A percentile compares a stretch with the other conserved stretches of the same genome.
phyloP scores from a whole-genome alignment of 768 basidiomycete species.

The Calocybe gangraenosa region DNA sequence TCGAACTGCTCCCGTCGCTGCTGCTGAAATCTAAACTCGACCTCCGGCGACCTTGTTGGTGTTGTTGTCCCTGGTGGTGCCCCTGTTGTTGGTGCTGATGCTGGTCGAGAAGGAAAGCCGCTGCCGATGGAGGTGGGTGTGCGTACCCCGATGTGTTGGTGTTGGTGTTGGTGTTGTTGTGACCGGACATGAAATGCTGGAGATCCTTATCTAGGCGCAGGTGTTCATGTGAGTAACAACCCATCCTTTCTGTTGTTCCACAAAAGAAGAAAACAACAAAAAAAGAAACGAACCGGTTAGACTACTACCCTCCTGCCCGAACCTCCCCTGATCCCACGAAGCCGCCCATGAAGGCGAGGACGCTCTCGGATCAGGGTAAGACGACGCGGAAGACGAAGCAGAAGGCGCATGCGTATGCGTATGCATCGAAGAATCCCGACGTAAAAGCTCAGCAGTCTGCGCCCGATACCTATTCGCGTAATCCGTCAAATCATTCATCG shows the following conservation, averaged over 20 bases:
- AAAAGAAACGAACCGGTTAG: not conserved
- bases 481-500: constrained; percentile 27
- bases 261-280: not conserved
- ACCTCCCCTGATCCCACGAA: not conserved
- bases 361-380: not conserved
- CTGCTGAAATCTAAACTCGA: constrained; percentile 27
- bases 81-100: constrained; percentile 15
- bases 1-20: constrained; percentile 39
- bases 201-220: not conserved
- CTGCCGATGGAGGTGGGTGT: too few species aligned
- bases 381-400: too few species aligned
- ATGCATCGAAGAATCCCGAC: constrained; percentile 16
- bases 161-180: constrained; percentile 8
- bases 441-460: constrained; percentile 37
- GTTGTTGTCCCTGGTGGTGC: constrained; percentile 39
- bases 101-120: not conserved
- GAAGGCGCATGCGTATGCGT: too few species aligned
- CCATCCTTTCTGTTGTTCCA: not conserved
- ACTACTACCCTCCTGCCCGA: not conserved
- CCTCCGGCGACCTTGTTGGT: constrained; percentile 40
- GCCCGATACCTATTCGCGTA: constrained; percentile 43
- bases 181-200: constrained; percentile 12
- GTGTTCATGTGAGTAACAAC: not conserved
- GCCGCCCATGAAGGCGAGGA: not conserved
- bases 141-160: too few species aligned